These are phyloP conservation scores for Leishmania arabica DNA, from an alignment of 208 protist genomes.

Conservation along the genomic window DNA sequence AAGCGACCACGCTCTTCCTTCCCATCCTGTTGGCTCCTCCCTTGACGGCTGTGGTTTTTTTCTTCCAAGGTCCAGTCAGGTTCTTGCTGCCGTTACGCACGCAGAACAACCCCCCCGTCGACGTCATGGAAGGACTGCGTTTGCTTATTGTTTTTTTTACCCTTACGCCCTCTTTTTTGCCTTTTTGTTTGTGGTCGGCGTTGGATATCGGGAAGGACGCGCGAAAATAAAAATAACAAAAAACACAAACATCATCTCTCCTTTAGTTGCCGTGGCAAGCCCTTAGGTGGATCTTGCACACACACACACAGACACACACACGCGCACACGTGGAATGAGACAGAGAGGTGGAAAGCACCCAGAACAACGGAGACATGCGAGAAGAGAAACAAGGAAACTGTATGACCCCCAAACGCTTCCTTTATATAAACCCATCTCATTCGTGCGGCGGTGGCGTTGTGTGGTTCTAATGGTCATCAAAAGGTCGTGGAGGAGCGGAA, in stretches of 20 bases:
- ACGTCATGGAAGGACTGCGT: not conserved
- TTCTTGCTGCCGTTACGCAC: not conserved
- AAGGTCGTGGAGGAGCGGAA: not conserved
- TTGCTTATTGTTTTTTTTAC: not conserved
- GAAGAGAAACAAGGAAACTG: not conserved
- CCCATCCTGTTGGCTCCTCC: not conserved
- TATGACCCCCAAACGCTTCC: not conserved
- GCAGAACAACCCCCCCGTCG: too few species aligned
- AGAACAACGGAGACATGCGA: not conserved
- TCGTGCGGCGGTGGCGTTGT: not conserved
- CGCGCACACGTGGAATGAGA: not conserved
- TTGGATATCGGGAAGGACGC: not conserved
- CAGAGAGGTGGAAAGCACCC: not conserved
- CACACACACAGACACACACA: not conserved
- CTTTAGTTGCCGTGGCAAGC: constrained; percentile 8
- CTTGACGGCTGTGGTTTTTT: not conserved
- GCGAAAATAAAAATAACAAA: not conserved
- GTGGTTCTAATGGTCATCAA: not conserved
- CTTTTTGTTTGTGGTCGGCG: not conserved
- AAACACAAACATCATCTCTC: not conserved
- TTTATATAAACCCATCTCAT: not conserved
- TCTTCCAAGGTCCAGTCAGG: not conserved
- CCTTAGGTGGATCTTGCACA: constrained; percentile 5
- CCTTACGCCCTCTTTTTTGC: not conserved
- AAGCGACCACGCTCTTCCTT: not conserved